phyloP scores from a whole-genome alignment of 2,329 filamentous ascomycete species.

The Fusarium sp. region DNA sequence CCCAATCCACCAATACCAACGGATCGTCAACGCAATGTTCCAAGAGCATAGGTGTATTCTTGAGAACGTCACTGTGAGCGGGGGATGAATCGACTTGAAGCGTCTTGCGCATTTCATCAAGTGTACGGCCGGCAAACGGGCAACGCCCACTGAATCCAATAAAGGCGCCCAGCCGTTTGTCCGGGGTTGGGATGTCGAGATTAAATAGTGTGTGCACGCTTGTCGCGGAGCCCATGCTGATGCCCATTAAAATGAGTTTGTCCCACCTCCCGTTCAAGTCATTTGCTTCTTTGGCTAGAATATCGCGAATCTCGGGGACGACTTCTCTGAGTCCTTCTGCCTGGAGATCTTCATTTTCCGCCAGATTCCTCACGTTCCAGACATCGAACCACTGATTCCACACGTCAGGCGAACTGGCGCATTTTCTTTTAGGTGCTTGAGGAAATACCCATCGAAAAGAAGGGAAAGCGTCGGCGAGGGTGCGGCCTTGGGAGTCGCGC shows the following conservation, averaged over 20 bases:
- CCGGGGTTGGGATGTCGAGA: slow-evolving; percentile 38
- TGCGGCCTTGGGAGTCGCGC: slow-evolving; percentile 45
- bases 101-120: slow-evolving; percentile 41
- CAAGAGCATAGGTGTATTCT: slow-evolving; percentile 55
- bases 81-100: neutral
- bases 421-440: slow-evolving; percentile 48
- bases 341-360: slow-evolving; percentile 55
- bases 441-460: slow-evolving; percentile 62
- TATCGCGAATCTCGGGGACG: slow-evolving; percentile 44
- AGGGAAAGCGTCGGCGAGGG: slow-evolving; percentile 54
- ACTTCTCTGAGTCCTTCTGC: slow-evolving; percentile 53
- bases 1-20: slow-evolving; percentile 52
- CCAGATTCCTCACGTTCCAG: slow-evolving; percentile 53
- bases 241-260: slow-evolving; percentile 55
- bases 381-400: slow-evolving; percentile 63
- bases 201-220: slow-evolving; percentile 51
- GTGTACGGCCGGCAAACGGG: slow-evolving; percentile 47
- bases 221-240: slow-evolving; percentile 58
- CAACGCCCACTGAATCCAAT: slow-evolving; percentile 52
- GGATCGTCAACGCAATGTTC: slow-evolving; percentile 58
- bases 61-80: slow-evolving; percentile 41
- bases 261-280: slow-evolving; percentile 50
- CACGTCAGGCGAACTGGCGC: slow-evolving; percentile 37
- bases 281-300: slow-evolving; percentile 50
- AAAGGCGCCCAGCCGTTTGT: slow-evolving; percentile 44